Evolutionary conservation across 768 basidiomycete genomes (phyloP), one percentile per base, ranked within the genome.

Genomic region (Astraeus odoratus): DNA sequence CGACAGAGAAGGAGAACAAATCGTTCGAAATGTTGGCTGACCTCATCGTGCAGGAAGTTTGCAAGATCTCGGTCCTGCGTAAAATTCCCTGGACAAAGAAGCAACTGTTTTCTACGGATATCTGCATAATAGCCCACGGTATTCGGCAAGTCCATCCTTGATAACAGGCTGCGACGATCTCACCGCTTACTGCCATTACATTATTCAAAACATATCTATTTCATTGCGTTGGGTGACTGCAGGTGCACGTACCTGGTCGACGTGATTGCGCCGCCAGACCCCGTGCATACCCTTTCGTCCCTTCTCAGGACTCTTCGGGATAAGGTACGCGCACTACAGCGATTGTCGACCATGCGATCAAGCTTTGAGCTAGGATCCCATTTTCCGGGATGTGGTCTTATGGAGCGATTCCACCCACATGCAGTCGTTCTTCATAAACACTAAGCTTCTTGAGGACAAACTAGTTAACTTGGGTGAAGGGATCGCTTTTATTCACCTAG

Each of bases 341-440:
- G 29, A 39, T 43, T 15, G 36, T 36, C 19, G 13, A 22, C 30
- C 16, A 37, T 42, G 20, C n/a, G 19, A 44, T 27, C 18, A 22
- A 27, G n/a, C 13, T 37, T 39, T 12, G 10, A 13, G 10, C 22
- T 39, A 56, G 50, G 55, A 49, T 33, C 8, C 55, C 7, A 35
- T 50, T 15, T 83, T 82, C 57, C 30, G 54, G 8, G 44, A 60
- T 29, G 59, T 82, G 23, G 45, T 68, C 26, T 67, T 77, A 50
- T 47, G 78, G 36, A 68, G 73, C 37, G 77, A 81, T 22, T 47
- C 68, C 9, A 40, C 52, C 25, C 69, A 74, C 3, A 61, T 66
- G 12, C 80, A 83, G 51, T 73, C 76, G 2, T 80, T 83, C 57
- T 67, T 82, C 46, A 68, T 80, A 24, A 79, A 81, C 35, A 38